These are phyloP conservation scores for Lasiosphaeriaceae sp. DNA, from an alignment of 495 filamentous ascomycete genomes.

Conservation along the genomic window DNA sequence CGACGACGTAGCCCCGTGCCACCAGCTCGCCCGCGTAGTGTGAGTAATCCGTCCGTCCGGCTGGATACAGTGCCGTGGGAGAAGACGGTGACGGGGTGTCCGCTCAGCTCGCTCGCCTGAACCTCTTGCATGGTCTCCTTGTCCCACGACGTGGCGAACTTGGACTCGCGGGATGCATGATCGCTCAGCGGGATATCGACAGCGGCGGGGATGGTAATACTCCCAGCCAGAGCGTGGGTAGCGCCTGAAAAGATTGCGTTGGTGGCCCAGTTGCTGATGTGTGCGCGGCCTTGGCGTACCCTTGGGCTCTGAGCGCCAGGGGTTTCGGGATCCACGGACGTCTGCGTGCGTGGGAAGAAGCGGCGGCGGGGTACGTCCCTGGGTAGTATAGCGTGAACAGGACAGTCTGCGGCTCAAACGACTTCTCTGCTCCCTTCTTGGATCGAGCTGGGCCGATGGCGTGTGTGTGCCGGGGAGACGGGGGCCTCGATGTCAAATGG, in stretches of 20 bases:
- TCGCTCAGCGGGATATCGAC: constrained; percentile 40
- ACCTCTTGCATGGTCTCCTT: constrained; percentile 19
- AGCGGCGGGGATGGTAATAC: constrained; percentile 41
- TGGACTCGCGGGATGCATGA: constrained; percentile 14
- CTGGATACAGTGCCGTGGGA: constrained; percentile 51
- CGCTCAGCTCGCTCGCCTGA: constrained; percentile 13
- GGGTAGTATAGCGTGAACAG: constrained; percentile 51
- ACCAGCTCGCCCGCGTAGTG: constrained; percentile 52
- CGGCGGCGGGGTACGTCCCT: constrained; percentile 1
- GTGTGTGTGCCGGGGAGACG: constrained; percentile 25
- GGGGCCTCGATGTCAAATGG: constrained; percentile 45
- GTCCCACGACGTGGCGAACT: constrained; percentile 17
- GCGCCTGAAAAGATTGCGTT: constrained; percentile 32
- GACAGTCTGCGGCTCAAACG: constrained; percentile 45
- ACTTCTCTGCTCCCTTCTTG: constrained; percentile 32
- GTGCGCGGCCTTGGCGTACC: constrained; percentile 44
- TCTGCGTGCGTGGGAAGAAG: constrained; percentile 8
- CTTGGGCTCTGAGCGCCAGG: constrained; percentile 43
- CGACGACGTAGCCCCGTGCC: constrained; percentile 48
- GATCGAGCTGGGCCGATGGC: constrained; percentile 34
- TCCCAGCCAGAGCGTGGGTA: constrained; percentile 33
- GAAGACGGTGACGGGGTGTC: constrained; percentile 48
- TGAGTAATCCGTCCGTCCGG: constrained; percentile 49
- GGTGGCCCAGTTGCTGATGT: constrained; percentile 40
- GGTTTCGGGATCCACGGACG: constrained; percentile 50